Evolutionary conservation across 2,329 filamentous ascomycete genomes (phyloP).

Genomic region (Phialocephala sp.): DNA sequence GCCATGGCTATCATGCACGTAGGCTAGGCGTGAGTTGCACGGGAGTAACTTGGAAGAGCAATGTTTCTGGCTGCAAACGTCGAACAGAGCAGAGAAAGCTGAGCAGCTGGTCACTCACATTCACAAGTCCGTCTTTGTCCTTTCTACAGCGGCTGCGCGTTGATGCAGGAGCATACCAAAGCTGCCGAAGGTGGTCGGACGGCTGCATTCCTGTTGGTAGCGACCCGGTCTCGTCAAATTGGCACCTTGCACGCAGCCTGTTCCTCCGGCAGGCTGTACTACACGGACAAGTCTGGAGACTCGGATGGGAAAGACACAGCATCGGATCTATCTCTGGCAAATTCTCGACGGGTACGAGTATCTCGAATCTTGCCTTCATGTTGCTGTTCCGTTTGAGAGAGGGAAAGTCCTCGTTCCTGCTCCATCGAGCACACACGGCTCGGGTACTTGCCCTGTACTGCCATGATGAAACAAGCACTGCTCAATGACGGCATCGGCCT

Average conservation of each 20-base stretch:
- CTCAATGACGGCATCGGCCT: conserved; percentile 15
- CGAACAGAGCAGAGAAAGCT: not conserved
- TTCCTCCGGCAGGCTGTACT: conserved; percentile 1
- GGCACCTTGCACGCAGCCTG: conserved; percentile 16
- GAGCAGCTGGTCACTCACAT: not conserved
- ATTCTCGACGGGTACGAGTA: not conserved
- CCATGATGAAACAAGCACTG: conserved; percentile 26
- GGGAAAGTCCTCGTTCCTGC: conserved; percentile 15
- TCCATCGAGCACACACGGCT: conserved; percentile 21
- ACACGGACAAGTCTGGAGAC: conserved; percentile 16
- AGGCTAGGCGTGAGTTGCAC: conserved; percentile 19
- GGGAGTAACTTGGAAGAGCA: not conserved
- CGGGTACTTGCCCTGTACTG: conserved; percentile 26
- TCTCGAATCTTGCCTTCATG: not conserved
- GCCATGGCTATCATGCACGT: conserved; percentile 22
- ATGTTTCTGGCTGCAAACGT: not conserved
- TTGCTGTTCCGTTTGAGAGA: conserved; percentile 4
- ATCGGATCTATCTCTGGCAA: not conserved
- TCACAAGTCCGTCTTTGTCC: not conserved
- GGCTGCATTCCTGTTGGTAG: conserved; percentile 15
- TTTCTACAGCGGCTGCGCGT: conserved; percentile 7
- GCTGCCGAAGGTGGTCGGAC: conserved; percentile 8
- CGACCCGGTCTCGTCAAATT: conserved; percentile 15
- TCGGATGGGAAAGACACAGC: conserved; percentile 7
- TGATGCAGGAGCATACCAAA: conserved; percentile 18